These are phyloP conservation scores for Lagenaria siceraria DNA, from an alignment of 306 rosid genomes.

Conservation along the genomic window DNA sequence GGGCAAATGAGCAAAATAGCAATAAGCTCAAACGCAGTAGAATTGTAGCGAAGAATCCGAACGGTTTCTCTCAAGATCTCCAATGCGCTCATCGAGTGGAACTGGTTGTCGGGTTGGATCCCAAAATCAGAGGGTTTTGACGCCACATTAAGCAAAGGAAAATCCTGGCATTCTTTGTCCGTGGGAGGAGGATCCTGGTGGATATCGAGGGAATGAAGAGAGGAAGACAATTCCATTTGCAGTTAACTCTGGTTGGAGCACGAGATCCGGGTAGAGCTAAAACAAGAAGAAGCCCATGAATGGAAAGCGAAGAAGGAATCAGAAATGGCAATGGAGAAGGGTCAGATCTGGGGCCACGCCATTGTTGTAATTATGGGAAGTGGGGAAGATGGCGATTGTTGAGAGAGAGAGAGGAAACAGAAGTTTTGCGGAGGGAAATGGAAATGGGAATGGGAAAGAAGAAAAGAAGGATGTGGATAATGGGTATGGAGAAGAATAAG, in stretches of 20 bases:
- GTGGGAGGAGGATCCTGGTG: conserved; percentile 32
- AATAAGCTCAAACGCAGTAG: conserved; percentile 54
- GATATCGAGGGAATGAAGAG: conserved; percentile 39
- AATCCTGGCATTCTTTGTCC: conserved; percentile 45
- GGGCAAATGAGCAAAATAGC: conserved; percentile 66
- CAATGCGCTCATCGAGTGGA: conserved; percentile 74
- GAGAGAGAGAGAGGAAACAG: conserved; percentile 4
- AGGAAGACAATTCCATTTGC: conserved; percentile 42
- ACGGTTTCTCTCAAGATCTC: conserved; percentile 82
- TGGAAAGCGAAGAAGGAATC: not conserved
- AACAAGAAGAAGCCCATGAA: not conserved
- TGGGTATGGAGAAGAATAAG: not conserved
- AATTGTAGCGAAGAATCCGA: conserved; percentile 71
- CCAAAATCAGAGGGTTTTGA: conserved; percentile 23
- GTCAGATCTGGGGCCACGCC: conserved; percentile 27
- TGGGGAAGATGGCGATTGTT: not conserved
- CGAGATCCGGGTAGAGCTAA: conserved; percentile 23
- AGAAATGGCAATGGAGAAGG: conserved; percentile 5
- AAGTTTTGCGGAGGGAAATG: not conserved
- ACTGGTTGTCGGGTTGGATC: conserved; percentile 10
- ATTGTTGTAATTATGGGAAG: not conserved
- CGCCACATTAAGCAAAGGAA: conserved; percentile 23
- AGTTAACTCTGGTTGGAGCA: not conserved
- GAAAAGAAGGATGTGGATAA: not conserved
- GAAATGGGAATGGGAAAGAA: not conserved